Base-by-base conservation (phyloP, 805 yeast species). In the Candida coleopterorum region DNA sequence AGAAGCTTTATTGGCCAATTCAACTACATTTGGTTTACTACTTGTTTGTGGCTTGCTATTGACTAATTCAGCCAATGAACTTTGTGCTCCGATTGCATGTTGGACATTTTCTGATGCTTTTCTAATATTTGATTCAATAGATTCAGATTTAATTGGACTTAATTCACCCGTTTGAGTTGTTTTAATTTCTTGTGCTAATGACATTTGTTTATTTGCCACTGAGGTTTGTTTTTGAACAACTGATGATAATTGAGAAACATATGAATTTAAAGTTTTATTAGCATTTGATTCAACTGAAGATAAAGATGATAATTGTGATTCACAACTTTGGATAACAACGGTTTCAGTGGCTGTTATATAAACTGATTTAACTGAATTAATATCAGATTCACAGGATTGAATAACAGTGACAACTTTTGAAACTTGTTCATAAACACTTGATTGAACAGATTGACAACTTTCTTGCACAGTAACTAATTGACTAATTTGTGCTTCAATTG, bases 341-440 rank as follows among this genome's bases (percentile, higher is more conserved):
- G 31, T 34, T 12, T 38, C 17, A 2, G 28, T 26, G 11, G 34
- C 38, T 21, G 33, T 25, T 20, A 8, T 10, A 16, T 36, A 32
- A 22, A 25, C 25, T 15, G 41, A 29, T 22, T 29, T 27, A 6
- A 27, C 34, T 10, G 38, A 35, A 18, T 24, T 18, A 17, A 34
- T 33, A 6, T 17, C 34, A 5, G 37, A 34, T 23, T 38, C 41
- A 18, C 41, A 38, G 9, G 41, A 38, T 16, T 24, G 25, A n/a
- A 38, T 34, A 9, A 25, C 23, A 2, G 40, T 32, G 22, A 32
- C 17, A 29, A 25, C 12, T 15, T 37, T 17, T n/a, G 32, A 23
- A 5, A 25, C 25, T 4, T 28, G 18, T 11, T 6, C 15, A 11
- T 23, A 25, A 5, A 28, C 18, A n/a, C 33, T 25, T 9, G 38